Percentiles rank a stretch among this genome's conserved stretches.
phyloP scores from a whole-genome alignment of 306 rosid species.

The Rubus parviflorus region DNA sequence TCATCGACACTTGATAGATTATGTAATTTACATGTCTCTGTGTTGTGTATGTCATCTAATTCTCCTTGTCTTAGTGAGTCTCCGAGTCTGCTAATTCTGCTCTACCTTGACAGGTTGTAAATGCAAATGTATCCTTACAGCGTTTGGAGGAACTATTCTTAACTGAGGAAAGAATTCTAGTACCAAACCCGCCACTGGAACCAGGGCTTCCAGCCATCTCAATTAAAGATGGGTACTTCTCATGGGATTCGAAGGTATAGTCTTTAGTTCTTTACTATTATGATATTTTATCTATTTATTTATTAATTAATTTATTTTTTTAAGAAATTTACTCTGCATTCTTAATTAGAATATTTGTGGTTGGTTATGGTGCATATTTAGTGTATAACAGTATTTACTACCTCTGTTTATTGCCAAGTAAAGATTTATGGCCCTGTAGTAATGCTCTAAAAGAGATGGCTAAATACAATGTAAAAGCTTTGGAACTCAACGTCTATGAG shows the following conservation, averaged over 20 bases:
- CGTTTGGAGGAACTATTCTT: conserved; percentile 78
- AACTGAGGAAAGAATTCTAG: conserved; percentile 60
- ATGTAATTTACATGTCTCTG: not conserved
- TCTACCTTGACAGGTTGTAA: conserved; percentile 60
- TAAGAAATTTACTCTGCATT: not conserved
- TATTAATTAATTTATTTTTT: not conserved
- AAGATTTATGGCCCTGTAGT: not conserved
- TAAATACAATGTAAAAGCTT: not conserved
- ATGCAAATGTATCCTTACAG: conserved; percentile 77
- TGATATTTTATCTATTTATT: too few relatives aligned
- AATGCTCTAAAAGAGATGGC: not conserved
- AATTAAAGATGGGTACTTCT: conserved; percentile 69
- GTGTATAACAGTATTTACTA: not conserved
- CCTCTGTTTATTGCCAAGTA: not conserved
- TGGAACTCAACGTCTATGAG: not conserved
- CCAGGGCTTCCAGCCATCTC: conserved; percentile 74
- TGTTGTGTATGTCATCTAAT: not conserved
- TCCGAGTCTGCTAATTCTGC: not conserved
- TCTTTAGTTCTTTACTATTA: not conserved
- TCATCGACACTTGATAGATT: not conserved
- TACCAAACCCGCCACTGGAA: conserved; percentile 62
- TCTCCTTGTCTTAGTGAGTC: not conserved
- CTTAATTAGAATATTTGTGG: not conserved
- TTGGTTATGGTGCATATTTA: not conserved
- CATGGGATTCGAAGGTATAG: conserved; percentile 78